phyloP scores from a whole-genome alignment of 768 basidiomycete species.

The Boletellus ananiceps region DNA sequence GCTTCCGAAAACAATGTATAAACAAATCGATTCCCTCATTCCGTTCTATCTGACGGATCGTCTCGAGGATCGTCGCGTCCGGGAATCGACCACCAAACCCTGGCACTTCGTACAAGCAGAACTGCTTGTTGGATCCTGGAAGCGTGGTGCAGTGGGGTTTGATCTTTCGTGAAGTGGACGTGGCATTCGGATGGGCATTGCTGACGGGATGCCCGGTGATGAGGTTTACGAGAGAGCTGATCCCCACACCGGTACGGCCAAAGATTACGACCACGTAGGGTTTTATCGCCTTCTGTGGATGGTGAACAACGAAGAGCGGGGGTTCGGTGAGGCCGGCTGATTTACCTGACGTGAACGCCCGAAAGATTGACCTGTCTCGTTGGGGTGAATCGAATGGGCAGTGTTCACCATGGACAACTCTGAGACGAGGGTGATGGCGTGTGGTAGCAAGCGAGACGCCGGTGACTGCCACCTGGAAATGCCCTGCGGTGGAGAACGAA shows the following conservation, averaged over 20 bases:
- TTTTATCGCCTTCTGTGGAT: not conserved
- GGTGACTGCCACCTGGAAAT: not conserved
- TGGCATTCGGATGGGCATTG: slow-evolving; percentile 11
- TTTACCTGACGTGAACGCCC: slow-evolving; percentile 3
- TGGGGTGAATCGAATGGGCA: not conserved
- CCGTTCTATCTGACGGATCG: slow-evolving; percentile 13
- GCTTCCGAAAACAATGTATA: slow-evolving; percentile 23
- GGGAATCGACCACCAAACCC: slow-evolving; percentile 12
- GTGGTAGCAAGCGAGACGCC: not conserved
- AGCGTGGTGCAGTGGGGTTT: not conserved
- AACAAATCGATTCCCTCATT: slow-evolving; percentile 19
- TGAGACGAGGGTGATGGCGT: not conserved
- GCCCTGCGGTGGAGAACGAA: not conserved
- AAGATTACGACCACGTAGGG: slow-evolving; percentile 27
- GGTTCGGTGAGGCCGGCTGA: not conserved
- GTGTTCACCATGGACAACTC: not conserved
- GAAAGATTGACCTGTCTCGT: not conserved
- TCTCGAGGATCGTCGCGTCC: slow-evolving; percentile 12
- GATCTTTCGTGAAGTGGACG: not conserved
- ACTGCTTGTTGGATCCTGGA: not conserved
- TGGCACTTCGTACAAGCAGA: slow-evolving; percentile 22
- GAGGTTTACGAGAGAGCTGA: slow-evolving; percentile 29
- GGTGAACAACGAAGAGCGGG: not conserved
- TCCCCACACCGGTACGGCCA: slow-evolving; percentile 25
- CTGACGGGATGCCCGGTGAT: slow-evolving; percentile 19